A percentile compares a stretch with the other conserved stretches of the same genome.
Evolutionary conservation across 768 basidiomycete genomes (phyloP).

Genomic region (Russula foetens): DNA sequence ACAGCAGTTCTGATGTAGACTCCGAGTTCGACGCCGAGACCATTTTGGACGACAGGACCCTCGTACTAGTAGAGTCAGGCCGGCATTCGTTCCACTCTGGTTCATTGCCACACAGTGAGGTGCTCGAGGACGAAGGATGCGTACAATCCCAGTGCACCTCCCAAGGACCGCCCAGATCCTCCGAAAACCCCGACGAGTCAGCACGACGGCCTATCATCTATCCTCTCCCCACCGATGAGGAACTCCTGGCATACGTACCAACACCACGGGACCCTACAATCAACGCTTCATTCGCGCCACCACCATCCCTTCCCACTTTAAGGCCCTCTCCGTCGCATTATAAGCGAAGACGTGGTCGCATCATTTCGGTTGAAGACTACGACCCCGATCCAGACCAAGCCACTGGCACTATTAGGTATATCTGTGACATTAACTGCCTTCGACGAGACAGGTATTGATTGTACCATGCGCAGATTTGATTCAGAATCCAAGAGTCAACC

Average conservation of each 20-base stretch:
- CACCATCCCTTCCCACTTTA: background rate
- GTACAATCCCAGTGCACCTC: background rate
- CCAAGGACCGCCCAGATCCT: background rate
- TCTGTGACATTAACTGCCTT: background rate
- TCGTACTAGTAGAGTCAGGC: constrained; percentile 9
- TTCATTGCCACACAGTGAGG: background rate
- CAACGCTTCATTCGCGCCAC: background rate
- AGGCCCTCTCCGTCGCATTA: constrained; percentile 10
- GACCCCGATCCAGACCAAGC: constrained; percentile 1
- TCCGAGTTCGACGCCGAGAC: constrained; percentile 4
- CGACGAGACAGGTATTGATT: background rate
- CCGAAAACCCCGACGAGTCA: background rate
- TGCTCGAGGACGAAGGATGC: background rate
- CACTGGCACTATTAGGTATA: constrained; percentile 12
- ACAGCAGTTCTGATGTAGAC: background rate
- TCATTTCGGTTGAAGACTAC: constrained; percentile 2
- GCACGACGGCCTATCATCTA: constrained; percentile 9
- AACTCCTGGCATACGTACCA: constrained; percentile 9
- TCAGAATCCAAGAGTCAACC: background rate
- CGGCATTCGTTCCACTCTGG: background rate
- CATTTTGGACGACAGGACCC: constrained; percentile 6
- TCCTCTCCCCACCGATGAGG: constrained; percentile 6
- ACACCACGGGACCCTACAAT: background rate
- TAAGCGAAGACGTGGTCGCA: constrained; percentile 11
- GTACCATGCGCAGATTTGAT: background rate